Evolutionary conservation across 1,284 basidiomycete genomes (phyloP).

Genomic region (Mycosarcoma mackinlayi): DNA sequence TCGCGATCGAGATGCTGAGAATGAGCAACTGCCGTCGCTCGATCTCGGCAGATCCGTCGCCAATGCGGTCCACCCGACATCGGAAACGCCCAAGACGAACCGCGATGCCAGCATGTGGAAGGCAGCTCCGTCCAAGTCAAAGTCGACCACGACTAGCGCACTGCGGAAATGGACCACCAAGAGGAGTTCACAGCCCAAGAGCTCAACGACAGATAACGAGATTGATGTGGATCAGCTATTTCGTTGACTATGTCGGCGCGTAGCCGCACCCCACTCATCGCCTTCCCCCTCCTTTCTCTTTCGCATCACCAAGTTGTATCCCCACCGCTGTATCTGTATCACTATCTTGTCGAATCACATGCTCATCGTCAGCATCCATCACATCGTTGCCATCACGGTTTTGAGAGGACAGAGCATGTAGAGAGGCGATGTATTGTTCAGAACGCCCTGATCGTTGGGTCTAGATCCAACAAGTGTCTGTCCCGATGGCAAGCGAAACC

Average conservation of each 20-base stretch:
- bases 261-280: too few relatives aligned
- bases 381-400: too few relatives aligned
- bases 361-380: too few relatives aligned
- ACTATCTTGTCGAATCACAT: too few relatives aligned
- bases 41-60: conserved; percentile 15
- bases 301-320: not conserved
- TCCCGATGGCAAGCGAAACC: too few relatives aligned
- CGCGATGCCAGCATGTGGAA: conserved; percentile 37
- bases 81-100: conserved; percentile 12
- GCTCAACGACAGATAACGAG: conserved; percentile 9
- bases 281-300: not conserved
- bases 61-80: not conserved
- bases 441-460: too few relatives aligned
- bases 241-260: conserved; percentile 4
- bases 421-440: too few relatives aligned
- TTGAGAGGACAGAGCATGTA: too few relatives aligned
- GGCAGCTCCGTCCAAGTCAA: conserved; percentile 8
- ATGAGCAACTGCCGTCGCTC: conserved; percentile 15
- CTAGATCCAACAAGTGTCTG: too few relatives aligned
- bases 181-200: conserved; percentile 5
- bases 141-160: conserved; percentile 9
- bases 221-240: conserved; percentile 37
- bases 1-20: not conserved
- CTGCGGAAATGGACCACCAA: conserved; percentile 35
- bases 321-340: too few relatives aligned